phyloP scores from a whole-genome alignment of 179 eudicot genomes.

The Nepenthes alata region DNA sequence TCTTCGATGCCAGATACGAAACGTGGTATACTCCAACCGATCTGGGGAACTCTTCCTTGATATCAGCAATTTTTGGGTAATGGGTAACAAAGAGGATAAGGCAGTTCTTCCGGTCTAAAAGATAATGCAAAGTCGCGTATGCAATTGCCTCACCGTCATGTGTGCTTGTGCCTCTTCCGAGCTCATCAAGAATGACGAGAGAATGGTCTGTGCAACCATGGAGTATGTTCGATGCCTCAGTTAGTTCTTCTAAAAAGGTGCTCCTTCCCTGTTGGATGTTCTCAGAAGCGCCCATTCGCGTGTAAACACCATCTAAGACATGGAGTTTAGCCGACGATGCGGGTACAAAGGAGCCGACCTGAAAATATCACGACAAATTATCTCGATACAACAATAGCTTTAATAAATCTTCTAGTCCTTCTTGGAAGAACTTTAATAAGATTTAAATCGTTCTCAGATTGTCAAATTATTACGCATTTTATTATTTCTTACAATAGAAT shows the following conservation, averaged over 20 bases:
- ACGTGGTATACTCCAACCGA: constrained; percentile 81
- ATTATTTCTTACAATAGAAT: too few species aligned
- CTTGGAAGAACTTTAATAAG: too few species aligned
- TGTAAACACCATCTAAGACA: constrained; percentile 71
- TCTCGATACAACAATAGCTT: neutral
- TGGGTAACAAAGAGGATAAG: constrained; percentile 87
- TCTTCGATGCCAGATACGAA: constrained; percentile 57
- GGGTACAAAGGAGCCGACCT: constrained; percentile 97
- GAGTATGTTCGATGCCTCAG: constrained; percentile 78
- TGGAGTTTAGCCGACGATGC: constrained; percentile 71
- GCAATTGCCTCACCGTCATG: constrained; percentile 99
- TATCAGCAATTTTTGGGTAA: constrained; percentile 73
- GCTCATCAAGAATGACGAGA: constrained; percentile 80
- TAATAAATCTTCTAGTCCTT: too few species aligned
- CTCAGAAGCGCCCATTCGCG: constrained; percentile 98
- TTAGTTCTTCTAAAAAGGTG: constrained; percentile 88
- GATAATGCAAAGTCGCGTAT: constrained; percentile 77
- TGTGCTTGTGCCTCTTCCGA: constrained; percentile 96
- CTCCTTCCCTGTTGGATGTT: constrained; percentile 88
- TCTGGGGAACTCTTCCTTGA: constrained; percentile 60
- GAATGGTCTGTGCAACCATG: constrained; percentile 54
- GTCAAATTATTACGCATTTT: too few species aligned
- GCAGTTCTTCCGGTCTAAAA: constrained; percentile 58
- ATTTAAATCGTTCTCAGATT: too few species aligned
- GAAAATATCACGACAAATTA: constrained; percentile 7